Percentiles rank a stretch among this genome's conserved stretches.
Conservation (phyloP, 2,329 filamentous ascomycete genomes). For the Sclerotinia nivalis region DNA sequence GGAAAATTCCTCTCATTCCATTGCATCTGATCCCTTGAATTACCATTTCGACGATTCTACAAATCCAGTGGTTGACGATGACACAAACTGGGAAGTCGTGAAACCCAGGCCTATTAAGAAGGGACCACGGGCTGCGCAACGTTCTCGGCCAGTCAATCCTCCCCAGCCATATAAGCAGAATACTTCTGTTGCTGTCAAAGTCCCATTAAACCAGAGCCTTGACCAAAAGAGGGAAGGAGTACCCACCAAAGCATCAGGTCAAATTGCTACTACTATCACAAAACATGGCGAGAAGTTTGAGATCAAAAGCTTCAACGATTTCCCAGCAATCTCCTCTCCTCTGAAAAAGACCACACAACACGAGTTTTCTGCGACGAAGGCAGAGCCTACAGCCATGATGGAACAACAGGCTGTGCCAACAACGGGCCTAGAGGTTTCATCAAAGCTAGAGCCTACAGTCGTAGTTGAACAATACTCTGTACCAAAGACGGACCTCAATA, state of each 20-base stretch:
- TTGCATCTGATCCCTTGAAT: conserved; percentile 18
- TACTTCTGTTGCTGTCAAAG: background rate
- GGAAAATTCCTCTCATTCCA: background rate
- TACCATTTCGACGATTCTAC: conserved; percentile 12
- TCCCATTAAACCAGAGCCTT: background rate
- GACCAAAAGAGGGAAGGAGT: background rate
- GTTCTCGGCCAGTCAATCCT: background rate
- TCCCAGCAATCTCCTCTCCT: background rate
- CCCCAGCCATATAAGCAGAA: background rate
- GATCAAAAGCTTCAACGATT: background rate
- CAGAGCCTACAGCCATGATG: background rate
- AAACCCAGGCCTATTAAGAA: conserved; percentile 1
- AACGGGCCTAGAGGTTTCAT: no score
- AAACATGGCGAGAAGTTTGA: background rate
- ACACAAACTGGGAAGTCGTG: conserved; percentile 11
- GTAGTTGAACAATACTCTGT: background rate
- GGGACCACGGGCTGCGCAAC: background rate
- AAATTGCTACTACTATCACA: background rate
- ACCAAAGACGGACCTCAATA: background rate
- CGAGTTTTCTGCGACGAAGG: no score
- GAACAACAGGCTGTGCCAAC: background rate
- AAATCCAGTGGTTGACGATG: background rate
- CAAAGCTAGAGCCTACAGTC: background rate
- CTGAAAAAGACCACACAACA: background rate
- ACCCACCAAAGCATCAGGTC: background rate